Base-by-base conservation (phyloP, 1,139 yeast genomes). In the Candida sanyaensis region DNA sequence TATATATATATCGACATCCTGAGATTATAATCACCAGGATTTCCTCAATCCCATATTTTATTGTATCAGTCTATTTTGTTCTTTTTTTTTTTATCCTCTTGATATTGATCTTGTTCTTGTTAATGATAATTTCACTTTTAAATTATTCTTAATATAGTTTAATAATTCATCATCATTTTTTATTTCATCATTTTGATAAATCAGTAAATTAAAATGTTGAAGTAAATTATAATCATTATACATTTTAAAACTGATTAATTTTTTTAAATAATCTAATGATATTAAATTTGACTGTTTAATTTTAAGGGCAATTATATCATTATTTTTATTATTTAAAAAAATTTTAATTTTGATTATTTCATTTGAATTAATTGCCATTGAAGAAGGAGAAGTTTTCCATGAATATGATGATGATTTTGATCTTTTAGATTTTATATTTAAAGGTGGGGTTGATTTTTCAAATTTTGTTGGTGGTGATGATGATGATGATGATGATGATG, bases 321-420 rank as follows among this genome's bases (percentile, higher is more conserved):
- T 62, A 43, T 66, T 71, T 38, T 55, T 52, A 51, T 70, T 69
- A 48, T 67, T 62, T 42, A 71, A 59, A 28, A 55, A 50, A 23
- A 71, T 61, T 52, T 71, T 71, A 42, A 71, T 61, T 49, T 70
- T 69, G 42, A 70, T 58, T 51, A 50, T 59, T 43, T 64, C 69
- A 28, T 56, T 2, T 10, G 32, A 29, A 5, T 5, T 28, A 11
- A 12, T 30, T 8, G 8, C 24, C 26, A 37, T 30, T 30, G 12
- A 32, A 12, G 12, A 17, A 7, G 11, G 5, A 12, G 32, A 28
- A 2, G 21, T 7, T 13, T 27, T 27, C 11, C n/a, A n/a, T n/a
- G n/a, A n/a, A n/a, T n/a, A n/a, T n/a, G n/a, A n/a, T n/a, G n/a
- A n/a, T n/a, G n/a, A n/a, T n/a, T n/a, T n/a, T n/a, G n/a, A n/a